These are phyloP conservation scores for Wickerhamiella dianesei DNA, from an alignment of 805 yeast genomes.

Conservation along the genomic window DNA sequence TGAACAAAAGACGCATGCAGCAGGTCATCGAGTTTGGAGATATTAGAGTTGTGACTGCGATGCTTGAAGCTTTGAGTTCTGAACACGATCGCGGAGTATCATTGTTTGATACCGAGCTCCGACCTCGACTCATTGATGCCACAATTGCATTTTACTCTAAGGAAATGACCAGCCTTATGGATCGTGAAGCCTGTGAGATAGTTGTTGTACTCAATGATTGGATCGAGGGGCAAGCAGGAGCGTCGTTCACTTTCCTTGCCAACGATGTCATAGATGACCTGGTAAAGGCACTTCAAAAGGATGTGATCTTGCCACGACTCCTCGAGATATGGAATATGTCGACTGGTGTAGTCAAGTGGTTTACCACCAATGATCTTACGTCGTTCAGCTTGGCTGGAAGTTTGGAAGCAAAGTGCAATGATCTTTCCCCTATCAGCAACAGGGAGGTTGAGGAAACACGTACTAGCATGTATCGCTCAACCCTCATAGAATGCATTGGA, in stretches of 20 bases:
- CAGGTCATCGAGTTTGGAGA: slow-evolving; percentile 7
- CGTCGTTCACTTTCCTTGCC: slow-evolving; percentile 11
- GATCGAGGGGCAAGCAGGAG: slow-evolving; percentile 9
- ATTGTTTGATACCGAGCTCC: slow-evolving; percentile 10
- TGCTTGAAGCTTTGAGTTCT: slow-evolving; percentile 13
- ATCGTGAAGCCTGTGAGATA: background rate
- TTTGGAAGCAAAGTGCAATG: background rate
- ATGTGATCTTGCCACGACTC: slow-evolving; percentile 8
- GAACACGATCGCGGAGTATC: slow-evolving; percentile 9
- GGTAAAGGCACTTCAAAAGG: slow-evolving; percentile 3
- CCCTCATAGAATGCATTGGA: background rate
- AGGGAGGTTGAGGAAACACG: background rate
- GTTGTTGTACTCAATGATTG: slow-evolving; percentile 6
- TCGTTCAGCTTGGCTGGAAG: background rate
- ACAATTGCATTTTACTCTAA: slow-evolving; percentile 5
- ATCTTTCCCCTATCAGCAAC: background rate
- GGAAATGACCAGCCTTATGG: background rate
- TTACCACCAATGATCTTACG: background rate
- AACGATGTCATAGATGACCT: slow-evolving; percentile 8
- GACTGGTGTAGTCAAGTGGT: slow-evolving; percentile 14
- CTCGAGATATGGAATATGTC: slow-evolving; percentile 6
- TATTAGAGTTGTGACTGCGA: slow-evolving; percentile 5
- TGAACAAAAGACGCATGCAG: slow-evolving; percentile 11
- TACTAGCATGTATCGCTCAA: background rate
- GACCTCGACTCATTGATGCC: slow-evolving; percentile 4